Conservation (phyloP, 2,329 filamentous ascomycete genomes). For the Exophiala sideris region DNA sequence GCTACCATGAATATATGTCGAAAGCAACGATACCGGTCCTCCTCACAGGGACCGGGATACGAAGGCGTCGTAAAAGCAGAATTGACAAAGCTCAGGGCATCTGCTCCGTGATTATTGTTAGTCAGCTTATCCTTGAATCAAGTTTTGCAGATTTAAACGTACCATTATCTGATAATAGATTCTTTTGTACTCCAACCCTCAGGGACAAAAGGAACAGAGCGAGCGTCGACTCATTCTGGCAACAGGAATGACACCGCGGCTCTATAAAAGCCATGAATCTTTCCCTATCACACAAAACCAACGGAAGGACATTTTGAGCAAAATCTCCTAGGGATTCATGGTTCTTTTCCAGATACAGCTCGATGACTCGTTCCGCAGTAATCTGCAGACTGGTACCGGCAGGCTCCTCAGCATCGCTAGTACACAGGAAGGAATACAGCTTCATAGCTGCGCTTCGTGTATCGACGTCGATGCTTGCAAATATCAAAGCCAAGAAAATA, state of each 20-base stretch:
- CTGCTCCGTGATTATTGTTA: conserved; percentile 3
- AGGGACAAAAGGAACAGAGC: conserved; percentile 21
- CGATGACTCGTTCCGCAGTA: conserved; percentile 12
- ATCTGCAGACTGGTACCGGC: background rate
- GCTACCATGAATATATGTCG: conserved; percentile 43
- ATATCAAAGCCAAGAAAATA: conserved; percentile 22
- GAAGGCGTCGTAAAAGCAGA: background rate
- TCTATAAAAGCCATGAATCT: conserved; percentile 18
- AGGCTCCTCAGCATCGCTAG: background rate
- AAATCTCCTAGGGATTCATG: conserved; percentile 20
- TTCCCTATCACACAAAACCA: conserved; percentile 18
- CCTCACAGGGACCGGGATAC: background rate
- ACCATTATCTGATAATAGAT: conserved; percentile 17
- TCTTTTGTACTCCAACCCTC: conserved; percentile 20
- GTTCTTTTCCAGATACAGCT: conserved; percentile 21
- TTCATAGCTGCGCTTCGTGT: conserved; percentile 27
- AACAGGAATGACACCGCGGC: conserved; percentile 5
- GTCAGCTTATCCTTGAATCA: background rate
- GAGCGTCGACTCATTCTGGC: conserved; percentile 5
- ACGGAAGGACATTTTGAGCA: conserved; percentile 25
- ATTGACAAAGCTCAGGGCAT: conserved; percentile 9
- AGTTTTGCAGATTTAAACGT: background rate
- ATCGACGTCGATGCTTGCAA: conserved; percentile 25
- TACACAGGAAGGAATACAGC: conserved; percentile 23
- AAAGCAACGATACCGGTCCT: conserved; percentile 21